Base-by-base conservation (phyloP, 208 protist genomes). In the Leishmania tropica region DNA sequence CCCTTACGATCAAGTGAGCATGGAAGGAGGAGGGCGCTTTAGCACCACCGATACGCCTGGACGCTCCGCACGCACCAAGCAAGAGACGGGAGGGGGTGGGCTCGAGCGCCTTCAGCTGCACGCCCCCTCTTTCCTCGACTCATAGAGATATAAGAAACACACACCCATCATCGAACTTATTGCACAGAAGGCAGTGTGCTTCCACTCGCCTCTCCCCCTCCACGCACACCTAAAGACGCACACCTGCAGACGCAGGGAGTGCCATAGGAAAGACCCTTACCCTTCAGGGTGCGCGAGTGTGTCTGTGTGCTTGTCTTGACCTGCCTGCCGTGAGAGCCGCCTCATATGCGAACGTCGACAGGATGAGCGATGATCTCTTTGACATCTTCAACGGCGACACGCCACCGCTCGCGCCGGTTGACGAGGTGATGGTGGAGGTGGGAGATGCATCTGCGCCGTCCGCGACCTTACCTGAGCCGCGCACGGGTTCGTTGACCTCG, bases 281-380 rank as follows among this genome's bases (percentile, higher is more conserved):
- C 70, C 24, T 51, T 31, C 2, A 74, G 40, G 21, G 70, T 19
- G 70, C 3, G 24, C 40, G 1, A 3, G 19, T 21, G 70, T 51
- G 21, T 31, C 45, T n/a, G 42, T 51, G 19, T 10, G 21, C n/a
- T 51, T 37, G 24, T 37, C 47, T n/a, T 13, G n/a, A 42, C 31
- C 24, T n/a, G 6, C 51, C 73, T 24, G 24, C 31, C n/a, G 24
- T 11, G 15, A 31, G 35, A 24, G 28, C 51, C 19, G 28, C 7
- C 35, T 28, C 53, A 15, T 15, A 64, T 42, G 42, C 19, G 17
- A 47, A 13, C n/a, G 24, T 58, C 10, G 31, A 19, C 42, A 5
- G 48, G 35, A 83, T 84, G 84, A 90, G 90, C 71, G 89, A 95
- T n/a, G 88, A 95, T 77, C 85, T 85, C 56, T 95, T 95, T 48